Evolutionary conservation across 495 filamentous ascomycete genomes (phyloP).

Genomic region (Daldinia decipiens): DNA sequence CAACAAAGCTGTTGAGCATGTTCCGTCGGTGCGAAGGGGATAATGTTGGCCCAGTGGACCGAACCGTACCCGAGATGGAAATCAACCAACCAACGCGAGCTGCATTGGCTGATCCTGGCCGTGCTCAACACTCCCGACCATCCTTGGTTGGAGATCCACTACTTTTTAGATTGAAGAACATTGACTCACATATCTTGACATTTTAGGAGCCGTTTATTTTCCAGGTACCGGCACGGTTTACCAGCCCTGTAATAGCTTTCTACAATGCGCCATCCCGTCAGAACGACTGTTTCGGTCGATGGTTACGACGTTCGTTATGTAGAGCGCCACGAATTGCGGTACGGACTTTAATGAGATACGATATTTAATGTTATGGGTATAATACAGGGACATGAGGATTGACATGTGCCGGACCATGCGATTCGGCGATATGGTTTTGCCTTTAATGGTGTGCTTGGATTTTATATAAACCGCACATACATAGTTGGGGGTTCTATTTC

Average conservation of each 20-base stretch:
- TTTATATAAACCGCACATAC: conserved; percentile 3
- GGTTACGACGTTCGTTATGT: conserved; percentile 36
- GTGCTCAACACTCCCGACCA: not conserved
- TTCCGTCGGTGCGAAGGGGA: conserved; percentile 21
- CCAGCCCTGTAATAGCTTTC: conserved; percentile 41
- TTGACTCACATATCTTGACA: conserved; percentile 36
- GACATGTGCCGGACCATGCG: not conserved
- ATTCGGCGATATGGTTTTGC: conserved; percentile 4
- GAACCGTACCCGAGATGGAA: conserved; percentile 26
- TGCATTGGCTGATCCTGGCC: conserved; percentile 34
- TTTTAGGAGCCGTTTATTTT: conserved; percentile 46
- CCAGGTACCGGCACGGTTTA: conserved; percentile 33
- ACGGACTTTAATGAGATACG: conserved; percentile 4
- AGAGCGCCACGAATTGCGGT: not conserved
- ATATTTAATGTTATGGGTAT: conserved; percentile 6
- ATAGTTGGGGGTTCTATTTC: conserved; percentile 5
- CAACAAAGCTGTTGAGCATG: conserved; percentile 46
- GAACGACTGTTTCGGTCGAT: conserved; percentile 19
- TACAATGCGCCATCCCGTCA: conserved; percentile 29
- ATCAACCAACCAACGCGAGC: conserved; percentile 35
- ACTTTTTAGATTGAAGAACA: conserved; percentile 22
- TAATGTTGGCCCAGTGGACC: conserved; percentile 35
- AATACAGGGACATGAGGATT: not conserved
- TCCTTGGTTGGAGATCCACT: conserved; percentile 14
- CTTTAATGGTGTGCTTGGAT: not conserved